Conservation (phyloP, 805 yeast genomes). For the Yarrowia hollandica region DNA sequence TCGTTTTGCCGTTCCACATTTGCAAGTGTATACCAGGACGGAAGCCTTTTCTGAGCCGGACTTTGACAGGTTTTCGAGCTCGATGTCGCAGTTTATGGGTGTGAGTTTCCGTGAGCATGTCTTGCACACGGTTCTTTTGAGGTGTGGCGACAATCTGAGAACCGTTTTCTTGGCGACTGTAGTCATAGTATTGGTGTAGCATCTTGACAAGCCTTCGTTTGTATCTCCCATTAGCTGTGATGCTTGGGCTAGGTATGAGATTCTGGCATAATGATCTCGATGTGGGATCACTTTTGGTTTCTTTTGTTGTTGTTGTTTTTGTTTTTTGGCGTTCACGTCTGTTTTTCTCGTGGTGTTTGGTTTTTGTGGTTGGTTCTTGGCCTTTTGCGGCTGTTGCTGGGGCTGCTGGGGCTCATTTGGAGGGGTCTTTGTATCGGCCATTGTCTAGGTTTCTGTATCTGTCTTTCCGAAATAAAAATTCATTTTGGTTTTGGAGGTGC, state of each 20-base stretch:
- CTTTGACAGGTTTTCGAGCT: conserved; percentile 49
- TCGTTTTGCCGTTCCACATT: conserved; percentile 54
- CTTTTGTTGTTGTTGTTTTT: conserved; percentile 7
- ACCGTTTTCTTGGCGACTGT: conserved; percentile 69
- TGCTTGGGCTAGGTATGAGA: conserved; percentile 42
- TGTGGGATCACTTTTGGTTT: conserved; percentile 46
- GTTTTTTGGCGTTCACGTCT: background rate
- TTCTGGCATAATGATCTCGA: conserved; percentile 36
- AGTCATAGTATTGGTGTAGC: conserved; percentile 56
- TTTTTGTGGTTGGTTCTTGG: background rate
- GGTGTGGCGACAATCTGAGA: conserved; percentile 50
- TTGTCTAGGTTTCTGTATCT: background rate
- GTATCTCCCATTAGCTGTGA: conserved; percentile 36
- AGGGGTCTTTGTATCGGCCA: background rate
- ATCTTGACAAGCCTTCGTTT: conserved; percentile 50
- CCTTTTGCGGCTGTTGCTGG: background rate
- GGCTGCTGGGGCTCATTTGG: background rate
- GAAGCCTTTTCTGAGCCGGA: conserved; percentile 45
- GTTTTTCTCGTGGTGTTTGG: conserved; percentile 9
- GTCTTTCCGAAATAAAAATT: background rate
- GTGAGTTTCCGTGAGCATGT: conserved; percentile 55
- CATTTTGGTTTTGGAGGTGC: conserved; percentile 7
- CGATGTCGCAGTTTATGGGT: conserved; percentile 50
- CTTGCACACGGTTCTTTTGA: conserved; percentile 73
- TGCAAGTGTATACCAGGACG: conserved; percentile 52